Percentiles rank a stretch among this genome's conserved stretches.
Evolutionary conservation across 225 moss, liverwort and hornwort genomes (phyloP).

Genomic region (Pseudoscleropodium purum): DNA sequence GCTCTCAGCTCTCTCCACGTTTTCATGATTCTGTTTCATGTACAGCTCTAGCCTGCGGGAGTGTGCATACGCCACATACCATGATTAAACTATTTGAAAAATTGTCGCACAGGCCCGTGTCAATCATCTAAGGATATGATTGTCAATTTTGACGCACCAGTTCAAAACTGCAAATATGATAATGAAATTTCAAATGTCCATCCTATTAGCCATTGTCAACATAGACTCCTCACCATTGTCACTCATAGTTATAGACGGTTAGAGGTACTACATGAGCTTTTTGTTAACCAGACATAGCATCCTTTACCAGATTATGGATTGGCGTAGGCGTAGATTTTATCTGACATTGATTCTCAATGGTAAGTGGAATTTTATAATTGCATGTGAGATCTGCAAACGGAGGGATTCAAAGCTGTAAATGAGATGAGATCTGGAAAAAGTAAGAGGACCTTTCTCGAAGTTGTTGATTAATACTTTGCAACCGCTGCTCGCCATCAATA

Average conservation of each 20-base stretch:
- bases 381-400: not conserved
- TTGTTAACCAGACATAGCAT: not conserved
- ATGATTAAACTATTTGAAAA: not conserved
- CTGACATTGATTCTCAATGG: not conserved
- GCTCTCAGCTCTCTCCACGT: constrained; percentile 93
- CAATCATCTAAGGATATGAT: not conserved
- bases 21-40: constrained; percentile 97
- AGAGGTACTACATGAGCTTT: not conserved
- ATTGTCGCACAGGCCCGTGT: not conserved
- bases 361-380: not conserved
- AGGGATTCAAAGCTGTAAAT: not conserved
- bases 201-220: not conserved
- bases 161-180: not conserved
- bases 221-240: not conserved
- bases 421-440: not conserved
- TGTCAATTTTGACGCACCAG: not conserved
- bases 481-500: constrained; percentile 81
- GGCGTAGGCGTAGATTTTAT: not conserved
- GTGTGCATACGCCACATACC: not conserved
- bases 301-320: not conserved
- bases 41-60: constrained; percentile 90
- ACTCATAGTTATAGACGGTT: not conserved
- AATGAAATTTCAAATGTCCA: not conserved
- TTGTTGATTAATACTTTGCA: constrained; percentile 87
- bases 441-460: constrained; percentile 65